Base-by-base conservation (phyloP, 306 rosid genomes). In the Astragalus membranaceus region DNA sequence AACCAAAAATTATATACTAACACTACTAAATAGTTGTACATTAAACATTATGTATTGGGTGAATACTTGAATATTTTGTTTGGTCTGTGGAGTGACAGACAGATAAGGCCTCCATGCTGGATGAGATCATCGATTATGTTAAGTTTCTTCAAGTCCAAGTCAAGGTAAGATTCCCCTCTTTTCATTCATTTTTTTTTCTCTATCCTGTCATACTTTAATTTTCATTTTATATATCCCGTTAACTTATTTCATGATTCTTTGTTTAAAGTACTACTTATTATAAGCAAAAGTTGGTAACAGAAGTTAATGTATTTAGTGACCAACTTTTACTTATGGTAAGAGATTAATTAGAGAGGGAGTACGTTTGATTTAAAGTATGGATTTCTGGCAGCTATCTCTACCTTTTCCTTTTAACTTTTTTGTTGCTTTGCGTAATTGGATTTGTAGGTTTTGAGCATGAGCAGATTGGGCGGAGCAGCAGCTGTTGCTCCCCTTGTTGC, bases 91-190 rank as follows among this genome's bases (percentile, higher is more conserved):
- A 79, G 77, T 85, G 85, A 75, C 96, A 95, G 99, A 87, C 99
- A 69, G 99, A 95, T 61, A 95, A 95, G 75, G 96, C 99, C 70
- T 95, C 99, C 64, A 95, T 95, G 99, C 87, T 95, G 63, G 99
- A 95, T 78, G 99, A 95, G 95, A 95, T 95, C 75, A 95, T 95
- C 44, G 99, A 91, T 62, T 95, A 95, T 81, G 99, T 95, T 7
- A 95, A 89, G 77, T 95, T 95, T 78, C 88, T 95, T 14, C 99
- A 95, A 81, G 92, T 95, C 67, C 99, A 95, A 87, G 97, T 95
- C 81, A 91, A 95, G 92, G 99, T 95, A 13, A 72, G 75, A 30
- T 49, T 72, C 67, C 43, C 55, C 39, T 57, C 44, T 33, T 30
- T 66, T 46, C 59, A 58, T 13, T 47, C 46, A 15, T 12, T 35